Base-by-base conservation (phyloP, 2,329 filamentous ascomycete genomes). In the Zymoseptoria passerinii region DNA sequence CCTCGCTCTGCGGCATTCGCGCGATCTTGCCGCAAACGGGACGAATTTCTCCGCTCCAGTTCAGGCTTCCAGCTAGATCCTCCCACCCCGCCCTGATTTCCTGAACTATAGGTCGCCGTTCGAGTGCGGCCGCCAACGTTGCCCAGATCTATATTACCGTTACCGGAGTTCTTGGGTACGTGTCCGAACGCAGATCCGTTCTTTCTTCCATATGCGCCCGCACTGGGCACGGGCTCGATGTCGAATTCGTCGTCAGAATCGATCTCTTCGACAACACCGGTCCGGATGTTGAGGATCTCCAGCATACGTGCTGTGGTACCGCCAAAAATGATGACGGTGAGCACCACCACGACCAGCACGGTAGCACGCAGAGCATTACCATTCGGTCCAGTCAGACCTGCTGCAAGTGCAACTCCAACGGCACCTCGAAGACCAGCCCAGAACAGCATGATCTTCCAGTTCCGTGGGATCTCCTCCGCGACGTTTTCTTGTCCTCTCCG, bases 401-500 rank as follows among this genome's bases (percentile, higher is more conserved):
- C 92, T 29, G 94, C 94, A 52, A 99, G 80, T 1, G 94, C 94
- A 40, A 99, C 94, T 58, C 94, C 94, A 66, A 99, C 94, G 52
- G 94, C 94, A 67, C 94, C 94, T 62, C 94, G 89, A 28, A 99
- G 81, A 27, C 94, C 94, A 16, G 94, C 94, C 94, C 94, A 99
- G 77, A 95, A 99, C n/a, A 99, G 83, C 94, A 99, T 97, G n/a
- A 89, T 91, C 74, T 97, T 94, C 74, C 97, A 96, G 66, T 90
- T 90, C 71, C 91, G 95, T 0, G 94, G 94, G 40, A 99, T 78
- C 73, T 97, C 94, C 64, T 97, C 92, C 16, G 84, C 83, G 4
- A 87, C 83, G 50, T 48, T 60, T 58, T 95, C 88, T 58, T 80
- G 81, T 23, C 91, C 91, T 56, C 86, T 83, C 53, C 89, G 84